Evolutionary conservation across 768 basidiomycete genomes (phyloP).

Genomic region (Suillus hirtellus): DNA sequence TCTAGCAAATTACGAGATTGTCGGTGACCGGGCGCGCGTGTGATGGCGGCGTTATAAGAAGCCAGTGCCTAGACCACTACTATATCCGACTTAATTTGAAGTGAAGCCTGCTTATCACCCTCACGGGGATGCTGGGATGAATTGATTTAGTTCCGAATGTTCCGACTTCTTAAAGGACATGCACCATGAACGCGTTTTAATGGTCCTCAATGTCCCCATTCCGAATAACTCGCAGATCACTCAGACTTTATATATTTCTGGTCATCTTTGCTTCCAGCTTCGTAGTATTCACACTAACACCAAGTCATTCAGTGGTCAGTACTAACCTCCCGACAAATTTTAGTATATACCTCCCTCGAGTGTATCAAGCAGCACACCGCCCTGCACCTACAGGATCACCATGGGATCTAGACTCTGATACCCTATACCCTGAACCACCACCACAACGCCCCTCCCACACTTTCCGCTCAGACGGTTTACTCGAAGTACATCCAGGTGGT

Average conservation of each 20-base stretch:
- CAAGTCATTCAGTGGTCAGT: background rate
- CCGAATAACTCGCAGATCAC: background rate
- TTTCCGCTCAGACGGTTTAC: conserved; percentile 33
- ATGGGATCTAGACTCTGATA: background rate
- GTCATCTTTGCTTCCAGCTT: background rate
- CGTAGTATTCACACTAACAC: background rate
- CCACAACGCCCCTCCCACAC: conserved; percentile 13
- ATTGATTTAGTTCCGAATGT: too few relatives aligned
- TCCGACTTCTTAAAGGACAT: too few relatives aligned
- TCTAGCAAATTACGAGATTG: too few relatives aligned
- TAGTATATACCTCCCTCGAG: background rate
- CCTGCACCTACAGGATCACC: background rate
- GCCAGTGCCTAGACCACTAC: too few relatives aligned
- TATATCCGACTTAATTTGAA: too few relatives aligned
- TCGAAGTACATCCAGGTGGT: conserved; percentile 38
- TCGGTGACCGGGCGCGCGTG: too few relatives aligned
- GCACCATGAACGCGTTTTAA: too few relatives aligned
- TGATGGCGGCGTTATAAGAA: too few relatives aligned
- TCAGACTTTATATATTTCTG: background rate
- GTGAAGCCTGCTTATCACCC: too few relatives aligned
- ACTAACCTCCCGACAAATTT: background rate
- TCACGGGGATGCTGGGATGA: too few relatives aligned
- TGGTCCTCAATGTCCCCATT: background rate
- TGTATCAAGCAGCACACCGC: background rate
- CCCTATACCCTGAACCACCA: background rate